Conservation (phyloP, 148 eudicot species). For the Cornus kousa region DNA sequence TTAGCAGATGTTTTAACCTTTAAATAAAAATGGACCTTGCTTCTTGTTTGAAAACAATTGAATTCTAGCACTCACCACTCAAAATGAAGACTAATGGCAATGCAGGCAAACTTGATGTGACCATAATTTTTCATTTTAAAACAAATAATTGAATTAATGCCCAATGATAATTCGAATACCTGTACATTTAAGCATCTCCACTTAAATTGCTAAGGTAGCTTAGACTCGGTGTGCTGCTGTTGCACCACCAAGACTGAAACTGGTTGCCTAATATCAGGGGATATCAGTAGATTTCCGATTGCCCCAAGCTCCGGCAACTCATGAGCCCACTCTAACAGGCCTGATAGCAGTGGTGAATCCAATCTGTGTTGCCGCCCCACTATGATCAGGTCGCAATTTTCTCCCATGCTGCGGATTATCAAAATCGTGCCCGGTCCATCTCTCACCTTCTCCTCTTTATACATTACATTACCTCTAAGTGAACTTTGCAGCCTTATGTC, state of each 20-base stretch:
- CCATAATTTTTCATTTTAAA: too few species aligned
- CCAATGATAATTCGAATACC: too few species aligned
- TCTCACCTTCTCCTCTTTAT: constrained; percentile 4
- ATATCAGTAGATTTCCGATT: constrained; percentile 30
- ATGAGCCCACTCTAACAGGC: constrained; percentile 20
- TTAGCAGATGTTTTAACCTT: too few species aligned
- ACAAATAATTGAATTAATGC: too few species aligned
- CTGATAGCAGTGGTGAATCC: constrained; percentile 5
- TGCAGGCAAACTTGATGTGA: too few species aligned
- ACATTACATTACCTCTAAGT: neutral
- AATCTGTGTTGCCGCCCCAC: constrained; percentile 11
- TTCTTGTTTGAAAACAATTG: too few species aligned
- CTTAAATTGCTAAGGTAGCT: neutral
- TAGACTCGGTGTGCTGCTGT: constrained; percentile 27
- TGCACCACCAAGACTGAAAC: constrained; percentile 43
- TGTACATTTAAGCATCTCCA: too few species aligned
- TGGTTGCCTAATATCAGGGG: constrained; percentile 19
- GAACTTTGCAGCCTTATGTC: neutral
- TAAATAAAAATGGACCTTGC: too few species aligned
- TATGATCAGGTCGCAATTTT: constrained; percentile 10
- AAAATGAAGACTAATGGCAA: too few species aligned
- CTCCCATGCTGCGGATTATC: constrained; percentile 3
- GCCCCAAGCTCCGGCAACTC: constrained; percentile 39
- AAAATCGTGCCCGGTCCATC: constrained; percentile 11
- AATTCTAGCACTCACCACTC: too few species aligned